Percentiles rank a stretch among this genome's conserved stretches.
These are phyloP conservation scores for Linnemannia hyalina DNA, from an alignment of 192 early-diverging fungal species.

Conservation along the genomic window DNA sequence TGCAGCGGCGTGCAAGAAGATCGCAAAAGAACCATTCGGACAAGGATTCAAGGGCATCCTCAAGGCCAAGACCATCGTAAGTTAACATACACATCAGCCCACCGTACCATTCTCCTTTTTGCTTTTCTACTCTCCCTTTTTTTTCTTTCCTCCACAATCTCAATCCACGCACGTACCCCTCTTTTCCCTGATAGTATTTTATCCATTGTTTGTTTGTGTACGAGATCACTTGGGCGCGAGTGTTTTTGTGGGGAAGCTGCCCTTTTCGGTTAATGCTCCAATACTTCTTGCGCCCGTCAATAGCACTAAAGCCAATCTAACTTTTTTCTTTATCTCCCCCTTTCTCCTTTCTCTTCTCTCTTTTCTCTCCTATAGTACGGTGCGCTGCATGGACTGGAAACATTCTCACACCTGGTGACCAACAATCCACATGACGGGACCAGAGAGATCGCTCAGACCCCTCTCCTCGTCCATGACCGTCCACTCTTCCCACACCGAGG, in stretches of 20 bases:
- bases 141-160: neutral
- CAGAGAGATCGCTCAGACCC: slow-evolving; percentile 36
- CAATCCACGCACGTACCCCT: neutral
- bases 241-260: slow-evolving; percentile 1
- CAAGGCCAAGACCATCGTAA: slow-evolving; percentile 44
- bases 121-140: neutral
- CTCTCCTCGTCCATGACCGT: slow-evolving; percentile 66
- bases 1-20: slow-evolving; percentile 7
- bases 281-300: neutral
- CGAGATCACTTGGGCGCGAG: neutral
- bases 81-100: neutral
- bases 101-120: neutral
- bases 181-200: neutral
- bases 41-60: slow-evolving; percentile 22
- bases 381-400: slow-evolving; percentile 80
- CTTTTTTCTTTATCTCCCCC: neutral
- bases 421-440: slow-evolving; percentile 47
- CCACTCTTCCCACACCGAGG: slow-evolving; percentile 79
- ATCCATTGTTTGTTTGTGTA: neutral
- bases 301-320: neutral
- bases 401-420: slow-evolving; percentile 76
- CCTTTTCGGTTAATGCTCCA: neutral
- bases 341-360: too few relatives aligned
- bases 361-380: slow-evolving; percentile 65
- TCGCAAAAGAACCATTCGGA: neutral